Evolutionary conservation across 164 flowering plant genomes (phyloP).

Genomic region (Magnolia kwangsiensis): DNA sequence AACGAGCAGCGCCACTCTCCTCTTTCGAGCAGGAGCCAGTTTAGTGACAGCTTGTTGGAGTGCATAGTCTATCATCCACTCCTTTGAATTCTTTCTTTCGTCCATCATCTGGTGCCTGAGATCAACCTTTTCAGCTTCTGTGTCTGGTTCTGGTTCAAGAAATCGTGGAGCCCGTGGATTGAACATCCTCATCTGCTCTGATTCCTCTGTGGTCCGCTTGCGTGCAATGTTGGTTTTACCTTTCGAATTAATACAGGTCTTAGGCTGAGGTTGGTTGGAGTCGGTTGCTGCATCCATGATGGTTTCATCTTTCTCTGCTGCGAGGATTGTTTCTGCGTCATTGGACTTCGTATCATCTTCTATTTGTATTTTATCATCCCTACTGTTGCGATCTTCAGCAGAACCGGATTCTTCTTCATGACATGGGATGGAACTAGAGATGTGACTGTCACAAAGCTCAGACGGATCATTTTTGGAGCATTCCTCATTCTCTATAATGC

Average conservation of each 20-base stretch:
- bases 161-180: constrained; percentile 48
- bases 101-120: constrained; percentile 60
- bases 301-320: constrained; percentile 16
- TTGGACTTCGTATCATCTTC: constrained; percentile 5
- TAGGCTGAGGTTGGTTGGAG: constrained; percentile 20
- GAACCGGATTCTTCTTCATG: not conserved
- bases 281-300: constrained; percentile 10
- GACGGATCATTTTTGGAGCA: constrained; percentile 16
- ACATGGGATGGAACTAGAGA: not conserved
- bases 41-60: constrained; percentile 61
- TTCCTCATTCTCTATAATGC: too few species aligned
- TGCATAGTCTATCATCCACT: constrained; percentile 93
- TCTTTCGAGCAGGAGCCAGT: constrained; percentile 69
- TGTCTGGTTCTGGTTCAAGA: constrained; percentile 40
- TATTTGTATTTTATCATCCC: constrained; percentile 10
- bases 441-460: not conserved
- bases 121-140: constrained; percentile 56
- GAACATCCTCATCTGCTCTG: constrained; percentile 51
- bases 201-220: constrained; percentile 40
- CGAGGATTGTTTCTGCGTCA: constrained; percentile 10
- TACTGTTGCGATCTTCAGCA: constrained; percentile 9
- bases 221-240: constrained; percentile 32
- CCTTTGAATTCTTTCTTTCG: constrained; percentile 64
- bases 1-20: constrained; percentile 67
- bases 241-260: constrained; percentile 48